Base-by-base conservation (phyloP, 2,329 filamentous ascomycete species). In the Boeremia exigua region DNA sequence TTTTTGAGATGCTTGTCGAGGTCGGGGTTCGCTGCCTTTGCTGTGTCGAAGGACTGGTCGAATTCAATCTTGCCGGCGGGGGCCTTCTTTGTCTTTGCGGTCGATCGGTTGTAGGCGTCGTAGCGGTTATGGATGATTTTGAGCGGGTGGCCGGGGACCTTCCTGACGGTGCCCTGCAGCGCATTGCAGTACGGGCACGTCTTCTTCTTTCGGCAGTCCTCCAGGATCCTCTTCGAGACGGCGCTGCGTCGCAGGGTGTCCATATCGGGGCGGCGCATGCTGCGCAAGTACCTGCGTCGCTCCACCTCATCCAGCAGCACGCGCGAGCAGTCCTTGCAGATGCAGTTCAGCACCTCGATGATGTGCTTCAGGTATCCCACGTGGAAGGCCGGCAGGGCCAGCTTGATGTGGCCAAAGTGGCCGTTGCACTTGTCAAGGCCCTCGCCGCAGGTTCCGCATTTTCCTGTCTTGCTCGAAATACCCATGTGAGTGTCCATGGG, bases 121-220 rank as follows among this genome's bases (percentile, higher is more conserved):
- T 93, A 99, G 71, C 95, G 96, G 80, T 97, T 92, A 78, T 99
- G 95, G 11, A 90, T 88, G 48, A 99, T 87, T 78, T 98, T 98
- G 63, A 98, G 84, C n/a, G 93, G 89, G 65, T 85, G 84, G 6
- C 82, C 82, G 28, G 91, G 89, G 28, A 92, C 85, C 77, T 98
- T 98, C 70, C 93, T 90, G 56, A 99, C 94, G 51, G 92, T 89
- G 8, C 95, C 95, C 71, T 99, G 97, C 67, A 93, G 81, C 2
- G 88, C 86, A 43, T 84, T 85, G 71, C 95, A 99, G 66, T 90
- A 86, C 8, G 89, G 88, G 67, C 95, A 99, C 14, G 80, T 82
- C 75, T 92, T 93, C 51, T 87, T 86, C 78, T 99, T 99, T 61
- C 90, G 86, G 75, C 94, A 97, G 68, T 94, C 89, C 52, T 92